Conservation (phyloP, 108 stramenopile species). For the Skeletonema costatum region DNA sequence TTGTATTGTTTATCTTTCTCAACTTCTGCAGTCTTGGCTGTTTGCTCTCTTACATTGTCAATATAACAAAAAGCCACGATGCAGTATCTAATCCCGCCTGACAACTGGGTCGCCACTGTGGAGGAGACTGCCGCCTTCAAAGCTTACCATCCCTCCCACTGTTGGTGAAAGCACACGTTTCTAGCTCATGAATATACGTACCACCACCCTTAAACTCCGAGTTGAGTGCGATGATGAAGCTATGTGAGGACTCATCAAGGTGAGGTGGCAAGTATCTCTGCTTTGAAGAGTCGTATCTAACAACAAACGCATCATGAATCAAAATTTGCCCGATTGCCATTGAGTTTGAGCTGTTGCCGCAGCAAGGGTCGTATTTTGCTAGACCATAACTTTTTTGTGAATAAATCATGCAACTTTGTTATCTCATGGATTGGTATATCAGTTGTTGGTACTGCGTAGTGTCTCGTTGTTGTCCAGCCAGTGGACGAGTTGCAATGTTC, state of each 20-base stretch:
- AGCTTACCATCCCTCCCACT: constrained; percentile 46
- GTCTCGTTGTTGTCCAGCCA: constrained; percentile 91
- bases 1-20: not conserved
- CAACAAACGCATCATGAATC: constrained; percentile 93
- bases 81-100: constrained; percentile 34
- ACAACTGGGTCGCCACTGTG: constrained; percentile 57
- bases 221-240: constrained; percentile 89
- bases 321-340: constrained; percentile 20
- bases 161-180: constrained; percentile 32
- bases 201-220: constrained; percentile 86
- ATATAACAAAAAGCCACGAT: constrained; percentile 52
- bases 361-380: constrained; percentile 37
- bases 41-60: constrained; percentile 1
- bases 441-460: constrained; percentile 96
- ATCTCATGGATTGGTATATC: constrained; percentile 89
- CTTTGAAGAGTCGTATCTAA: constrained; percentile 72
- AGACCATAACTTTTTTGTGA: constrained; percentile 40
- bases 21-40: not conserved
- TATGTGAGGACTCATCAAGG: constrained; percentile 88
- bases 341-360: constrained; percentile 27
- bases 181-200: constrained; percentile 68
- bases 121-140: constrained; percentile 46
- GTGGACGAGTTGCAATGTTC: constrained; percentile 10
- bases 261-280: constrained; percentile 87
- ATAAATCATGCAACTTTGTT: constrained; percentile 56